A percentile compares a stretch with the other conserved stretches of the same genome.
Evolutionary conservation across 208 protist genomes (phyloP).

Genomic region (Acanthamoeba polyphaga): DNA sequence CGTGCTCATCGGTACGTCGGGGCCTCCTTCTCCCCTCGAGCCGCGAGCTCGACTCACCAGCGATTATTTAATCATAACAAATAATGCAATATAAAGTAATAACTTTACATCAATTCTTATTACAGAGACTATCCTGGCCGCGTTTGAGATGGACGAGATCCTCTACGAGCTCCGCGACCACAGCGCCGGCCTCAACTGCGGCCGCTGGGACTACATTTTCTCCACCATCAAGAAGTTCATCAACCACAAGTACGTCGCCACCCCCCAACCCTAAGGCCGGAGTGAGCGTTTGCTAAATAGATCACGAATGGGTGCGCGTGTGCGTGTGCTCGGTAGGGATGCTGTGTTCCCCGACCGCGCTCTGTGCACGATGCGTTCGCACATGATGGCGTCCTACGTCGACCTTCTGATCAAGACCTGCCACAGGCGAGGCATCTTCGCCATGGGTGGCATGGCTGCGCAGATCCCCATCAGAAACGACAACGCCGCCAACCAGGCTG

Average conservation of each 20-base stretch:
- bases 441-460: conserved; percentile 90
- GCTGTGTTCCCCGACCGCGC: conserved; percentile 83
- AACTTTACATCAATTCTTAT: conserved; percentile 32
- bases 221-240: conserved; percentile 88
- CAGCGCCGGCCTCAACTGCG: conserved; percentile 89
- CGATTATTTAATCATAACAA: too few species aligned
- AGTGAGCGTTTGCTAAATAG: neutral
- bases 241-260: conserved; percentile 79
- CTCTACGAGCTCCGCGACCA: conserved; percentile 89
- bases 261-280: neutral
- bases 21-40: too few species aligned
- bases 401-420: conserved; percentile 88
- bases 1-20: conserved; percentile 86
- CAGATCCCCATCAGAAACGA: conserved; percentile 88
- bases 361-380: conserved; percentile 87
- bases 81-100: too few species aligned
- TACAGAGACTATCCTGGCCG: conserved; percentile 85
- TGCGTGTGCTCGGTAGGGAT: neutral
- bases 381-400: conserved; percentile 89
- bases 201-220: conserved; percentile 91
- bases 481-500: conserved; percentile 30
- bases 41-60: too few species aligned
- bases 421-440: conserved; percentile 87
- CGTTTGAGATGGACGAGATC: conserved; percentile 84
- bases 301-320: too few species aligned